Base-by-base conservation (phyloP, 257 asterid species). In the Linaria vulgaris region DNA sequence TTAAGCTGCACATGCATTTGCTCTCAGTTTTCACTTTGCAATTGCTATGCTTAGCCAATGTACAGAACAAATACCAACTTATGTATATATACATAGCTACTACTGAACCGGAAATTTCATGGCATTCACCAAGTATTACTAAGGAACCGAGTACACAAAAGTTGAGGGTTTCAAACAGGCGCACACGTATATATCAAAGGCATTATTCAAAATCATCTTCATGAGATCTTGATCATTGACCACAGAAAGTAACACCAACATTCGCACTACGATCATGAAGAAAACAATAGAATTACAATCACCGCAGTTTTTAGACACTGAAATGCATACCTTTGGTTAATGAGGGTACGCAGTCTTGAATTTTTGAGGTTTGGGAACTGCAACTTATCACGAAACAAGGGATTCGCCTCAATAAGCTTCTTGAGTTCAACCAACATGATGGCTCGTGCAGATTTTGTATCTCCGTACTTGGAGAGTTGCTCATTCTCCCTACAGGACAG, bases 381-480 rank as follows among this genome's bases (percentile, higher is more conserved):
- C 16, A 78, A 75, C 67, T 78, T 78, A 25, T 74, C 83, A 52
- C 78, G 80, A 41, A 78, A 74, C 25, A 78, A 64, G 11, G 83
- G 83, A 67, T 78, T 74, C 25, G 79, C 77, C 48, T 70, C 75
- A 10, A 78, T 74, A 20, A 78, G 56, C 27, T 74, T 78, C 51
- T 74, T 74, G 1, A 78, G 53, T 55, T 78, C 80, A n/a, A 66
- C 55, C 14, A 78, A 58, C 83, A 78, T 74, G 13, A 71, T 67
- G 55, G 58, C 27, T 24, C 83, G 63, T 2, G 83, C 80, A 6
- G 83, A 49, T 60, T 78, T 74, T 4, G 83, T 74, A 53, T 78
- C 83, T 19, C 79, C 83, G 60, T 78, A 78, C 23, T 74, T 78
- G 5, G 80, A 78, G 1, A 78, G 77, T 59, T 78, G 83, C 25